Evolutionary conservation across 2,329 filamentous ascomycete genomes (phyloP).

Genomic region (Berkeleyomyces rouxiae): DNA sequence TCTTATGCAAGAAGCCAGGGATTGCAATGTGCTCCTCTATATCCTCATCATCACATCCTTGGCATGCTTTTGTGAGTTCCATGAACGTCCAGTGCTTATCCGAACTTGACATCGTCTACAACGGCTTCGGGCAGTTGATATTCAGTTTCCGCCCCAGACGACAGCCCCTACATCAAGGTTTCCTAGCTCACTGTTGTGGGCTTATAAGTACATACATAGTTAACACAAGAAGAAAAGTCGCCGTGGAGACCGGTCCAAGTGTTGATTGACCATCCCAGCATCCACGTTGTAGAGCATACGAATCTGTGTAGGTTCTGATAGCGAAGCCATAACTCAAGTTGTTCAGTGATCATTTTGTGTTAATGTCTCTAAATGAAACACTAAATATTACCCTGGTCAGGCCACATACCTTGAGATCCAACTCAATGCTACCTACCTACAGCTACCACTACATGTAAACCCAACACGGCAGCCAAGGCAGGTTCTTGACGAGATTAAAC

Average conservation of each 20-base stretch:
- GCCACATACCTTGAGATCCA: neutral
- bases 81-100: too few relatives aligned
- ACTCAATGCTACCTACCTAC: neutral
- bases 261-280: too few relatives aligned
- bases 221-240: too few relatives aligned
- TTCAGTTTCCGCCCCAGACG: too few relatives aligned
- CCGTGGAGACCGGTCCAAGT: too few relatives aligned
- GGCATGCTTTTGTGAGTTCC: neutral
- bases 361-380: neutral
- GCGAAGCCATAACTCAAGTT: neutral
- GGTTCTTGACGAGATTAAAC: slow-evolving; percentile 1
- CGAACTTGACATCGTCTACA: too few relatives aligned
- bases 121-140: too few relatives aligned
- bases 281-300: neutral
- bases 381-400: neutral
- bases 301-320: neutral
- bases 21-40: neutral
- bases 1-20: neutral
- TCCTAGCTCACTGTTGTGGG: too few relatives aligned
- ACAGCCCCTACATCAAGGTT: too few relatives aligned
- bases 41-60: neutral
- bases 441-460: neutral
- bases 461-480: neutral
- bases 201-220: too few relatives aligned
- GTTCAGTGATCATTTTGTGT: neutral